phyloP scores from a whole-genome alignment of 805 yeast genomes.

The Candida caryicola region DNA sequence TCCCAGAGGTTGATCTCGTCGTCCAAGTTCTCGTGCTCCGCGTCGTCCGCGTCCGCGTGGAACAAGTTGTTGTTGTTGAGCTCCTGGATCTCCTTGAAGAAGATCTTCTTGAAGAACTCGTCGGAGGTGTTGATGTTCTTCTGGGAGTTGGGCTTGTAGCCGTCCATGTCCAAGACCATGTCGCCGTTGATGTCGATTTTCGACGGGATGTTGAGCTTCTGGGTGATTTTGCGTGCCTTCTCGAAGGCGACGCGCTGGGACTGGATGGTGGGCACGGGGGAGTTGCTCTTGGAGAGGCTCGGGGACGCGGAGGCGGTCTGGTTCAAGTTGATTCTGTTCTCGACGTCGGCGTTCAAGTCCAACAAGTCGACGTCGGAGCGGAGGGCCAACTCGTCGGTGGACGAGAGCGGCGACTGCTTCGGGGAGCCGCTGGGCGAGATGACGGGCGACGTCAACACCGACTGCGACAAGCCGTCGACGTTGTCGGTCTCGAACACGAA shows the following conservation, averaged over 20 bases:
- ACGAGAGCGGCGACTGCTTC: background rate
- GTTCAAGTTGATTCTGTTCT: slow-evolving; percentile 25
- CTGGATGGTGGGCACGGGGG: slow-evolving; percentile 2
- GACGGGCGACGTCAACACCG: slow-evolving; percentile 84
- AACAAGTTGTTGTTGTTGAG: slow-evolving; percentile 15
- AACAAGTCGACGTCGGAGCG: slow-evolving; percentile 31
- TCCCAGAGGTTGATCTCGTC: slow-evolving; percentile 33
- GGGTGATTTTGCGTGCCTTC: slow-evolving; percentile 60
- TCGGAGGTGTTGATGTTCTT: slow-evolving; percentile 76
- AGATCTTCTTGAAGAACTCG: slow-evolving; percentile 64
- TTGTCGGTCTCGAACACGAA: slow-evolving; percentile 87
- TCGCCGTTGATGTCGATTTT: slow-evolving; percentile 88
- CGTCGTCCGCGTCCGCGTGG: slow-evolving; percentile 7
- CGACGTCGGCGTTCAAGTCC: slow-evolving; percentile 34
- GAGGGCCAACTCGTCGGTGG: slow-evolving; percentile 1
- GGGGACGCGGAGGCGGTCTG: slow-evolving; percentile 8
- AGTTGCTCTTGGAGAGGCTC: slow-evolving; percentile 9
- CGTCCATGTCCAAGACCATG: slow-evolving; percentile 88
- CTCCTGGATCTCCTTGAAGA: slow-evolving; percentile 64
- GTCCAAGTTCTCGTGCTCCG: slow-evolving; percentile 11
- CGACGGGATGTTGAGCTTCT: slow-evolving; percentile 79
- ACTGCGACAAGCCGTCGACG: slow-evolving; percentile 58
- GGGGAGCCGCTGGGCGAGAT: slow-evolving; percentile 25
- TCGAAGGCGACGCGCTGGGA: slow-evolving; percentile 44
- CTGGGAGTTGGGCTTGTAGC: slow-evolving; percentile 80